phyloP scores from a whole-genome alignment of 2,329 filamentous ascomycete species.

The Ceratocystis destructans region DNA sequence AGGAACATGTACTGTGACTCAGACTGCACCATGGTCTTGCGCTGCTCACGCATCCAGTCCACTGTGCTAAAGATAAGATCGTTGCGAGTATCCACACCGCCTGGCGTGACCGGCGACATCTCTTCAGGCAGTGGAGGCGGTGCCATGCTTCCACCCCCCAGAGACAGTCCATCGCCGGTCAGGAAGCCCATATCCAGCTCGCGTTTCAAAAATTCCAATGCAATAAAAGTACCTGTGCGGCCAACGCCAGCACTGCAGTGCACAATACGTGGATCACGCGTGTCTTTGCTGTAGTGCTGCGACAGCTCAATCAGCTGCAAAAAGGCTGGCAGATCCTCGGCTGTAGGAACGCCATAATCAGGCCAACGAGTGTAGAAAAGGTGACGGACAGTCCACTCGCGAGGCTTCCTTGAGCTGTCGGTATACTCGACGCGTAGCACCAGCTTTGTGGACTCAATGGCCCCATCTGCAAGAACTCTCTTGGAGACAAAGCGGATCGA shows the following conservation, averaged over 20 bases:
- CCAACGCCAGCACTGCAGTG: conserved; percentile 90
- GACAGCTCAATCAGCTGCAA: conserved; percentile 57
- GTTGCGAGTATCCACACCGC: conserved; percentile 26
- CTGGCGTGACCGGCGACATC: conserved; percentile 21
- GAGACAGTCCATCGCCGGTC: conserved; percentile 30
- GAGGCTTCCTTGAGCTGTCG: conserved; percentile 26
- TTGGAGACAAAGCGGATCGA: conserved; percentile 53
- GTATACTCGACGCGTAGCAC: conserved; percentile 39
- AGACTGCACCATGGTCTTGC: conserved; percentile 90
- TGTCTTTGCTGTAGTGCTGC: conserved; percentile 38
- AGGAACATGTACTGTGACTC: conserved; percentile 75
- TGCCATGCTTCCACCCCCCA: neutral
- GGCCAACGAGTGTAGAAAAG: conserved; percentile 80
- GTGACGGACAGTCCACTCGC: conserved; percentile 62
- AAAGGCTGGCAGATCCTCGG: conserved; percentile 53
- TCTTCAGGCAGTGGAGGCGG: conserved; percentile 18
- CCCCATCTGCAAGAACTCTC: conserved; percentile 40
- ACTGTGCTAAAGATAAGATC: conserved; percentile 67
- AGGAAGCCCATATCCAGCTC: conserved; percentile 67
- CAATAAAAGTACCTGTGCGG: conserved; percentile 88
- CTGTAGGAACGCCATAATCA: conserved; percentile 69
- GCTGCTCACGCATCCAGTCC: conserved; percentile 67
- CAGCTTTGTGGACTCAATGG: conserved; percentile 63
- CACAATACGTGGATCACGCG: conserved; percentile 55
- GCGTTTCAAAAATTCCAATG: conserved; percentile 77